Evolutionary conservation across 2,329 filamentous ascomycete genomes (phyloP).

Genomic region (Fusarium abutilonis): DNA sequence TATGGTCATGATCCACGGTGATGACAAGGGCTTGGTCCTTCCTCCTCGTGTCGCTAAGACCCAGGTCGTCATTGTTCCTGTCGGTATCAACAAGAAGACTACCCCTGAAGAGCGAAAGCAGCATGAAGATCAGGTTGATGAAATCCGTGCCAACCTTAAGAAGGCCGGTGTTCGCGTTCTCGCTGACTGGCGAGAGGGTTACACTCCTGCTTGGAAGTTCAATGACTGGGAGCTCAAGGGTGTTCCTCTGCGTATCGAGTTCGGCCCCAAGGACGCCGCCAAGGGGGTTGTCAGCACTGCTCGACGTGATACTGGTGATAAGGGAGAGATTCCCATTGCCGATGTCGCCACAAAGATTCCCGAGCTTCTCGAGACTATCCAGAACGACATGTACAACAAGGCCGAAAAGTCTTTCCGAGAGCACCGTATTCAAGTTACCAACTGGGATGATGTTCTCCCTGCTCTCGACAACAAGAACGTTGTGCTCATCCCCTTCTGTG

Average conservation of each 20-base stretch:
- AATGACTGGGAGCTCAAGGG: slow-evolving; percentile 99
- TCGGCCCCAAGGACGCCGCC: slow-evolving; percentile 92
- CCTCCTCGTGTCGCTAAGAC: slow-evolving; percentile 89
- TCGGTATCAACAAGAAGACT: slow-evolving; percentile 91
- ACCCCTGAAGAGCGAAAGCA: slow-evolving; percentile 79
- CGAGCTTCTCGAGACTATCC: slow-evolving; percentile 87
- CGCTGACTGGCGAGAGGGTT: slow-evolving; percentile 86
- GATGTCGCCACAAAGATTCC: slow-evolving; percentile 79
- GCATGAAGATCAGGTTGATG: slow-evolving; percentile 79
- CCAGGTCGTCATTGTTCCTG: slow-evolving; percentile 88
- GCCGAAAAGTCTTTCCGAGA: slow-evolving; percentile 81
- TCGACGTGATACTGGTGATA: slow-evolving; percentile 86
- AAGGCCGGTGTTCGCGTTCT: slow-evolving; percentile 80
- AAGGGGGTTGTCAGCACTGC: slow-evolving; percentile 85
- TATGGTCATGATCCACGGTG: slow-evolving; percentile 98
- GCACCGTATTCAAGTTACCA: slow-evolving; percentile 81
- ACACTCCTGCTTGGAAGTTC: slow-evolving; percentile 97
- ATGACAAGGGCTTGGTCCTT: slow-evolving; percentile 93
- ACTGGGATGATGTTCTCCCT: slow-evolving; percentile 93
- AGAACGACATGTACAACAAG: slow-evolving; percentile 79
- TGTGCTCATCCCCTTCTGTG: slow-evolving; percentile 89
- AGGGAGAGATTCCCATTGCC: slow-evolving; percentile 79
- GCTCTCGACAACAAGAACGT: slow-evolving; percentile 93
- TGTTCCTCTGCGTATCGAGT: slow-evolving; percentile 92
- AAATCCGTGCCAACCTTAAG: slow-evolving; percentile 74